phyloP scores from a whole-genome alignment of 2,329 filamentous ascomycete species.

The Fusarium anguioides region DNA sequence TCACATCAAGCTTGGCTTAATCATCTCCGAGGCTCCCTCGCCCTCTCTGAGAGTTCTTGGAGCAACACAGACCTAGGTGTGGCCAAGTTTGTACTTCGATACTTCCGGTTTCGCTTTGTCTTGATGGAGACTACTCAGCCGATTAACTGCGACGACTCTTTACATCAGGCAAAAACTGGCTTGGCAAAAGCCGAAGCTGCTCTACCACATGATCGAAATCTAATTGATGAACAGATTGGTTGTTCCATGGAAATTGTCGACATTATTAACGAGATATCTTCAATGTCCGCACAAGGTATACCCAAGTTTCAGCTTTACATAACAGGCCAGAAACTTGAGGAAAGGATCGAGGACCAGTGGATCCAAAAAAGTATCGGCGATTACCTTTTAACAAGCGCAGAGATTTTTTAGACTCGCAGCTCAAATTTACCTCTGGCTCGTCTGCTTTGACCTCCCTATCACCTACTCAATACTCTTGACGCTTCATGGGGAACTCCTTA shows the following conservation, averaged over 20 bases:
- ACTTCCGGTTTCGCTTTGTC: constrained; percentile 42
- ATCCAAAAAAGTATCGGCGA: constrained; percentile 6
- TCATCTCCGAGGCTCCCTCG: constrained; percentile 41
- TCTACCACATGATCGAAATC: constrained; percentile 17
- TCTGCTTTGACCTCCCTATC: constrained; percentile 37
- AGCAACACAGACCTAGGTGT: constrained; percentile 22
- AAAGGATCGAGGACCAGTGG: constrained; percentile 3
- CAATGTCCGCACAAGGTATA: constrained; percentile 11
- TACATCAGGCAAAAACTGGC: constrained; percentile 20
- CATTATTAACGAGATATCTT: constrained; percentile 40
- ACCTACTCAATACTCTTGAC: constrained; percentile 26
- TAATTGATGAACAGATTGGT: constrained; percentile 41
- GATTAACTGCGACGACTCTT: constrained; percentile 12
- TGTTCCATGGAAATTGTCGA: constrained; percentile 44
- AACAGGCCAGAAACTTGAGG: constrained; percentile 30
- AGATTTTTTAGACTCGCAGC: constrained; percentile 39
- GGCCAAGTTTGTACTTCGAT: constrained; percentile 38
- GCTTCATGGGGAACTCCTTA: constrained; percentile 25
- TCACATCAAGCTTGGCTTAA: constrained; percentile 37
- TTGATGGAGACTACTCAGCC: constrained; percentile 41
- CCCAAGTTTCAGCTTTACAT: constrained; percentile 15
- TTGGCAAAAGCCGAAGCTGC: constrained; percentile 24
- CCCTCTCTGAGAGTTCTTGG: constrained; percentile 37
- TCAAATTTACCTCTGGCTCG: constrained; percentile 39
- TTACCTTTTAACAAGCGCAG: constrained; percentile 36